Evolutionary conservation across 2,329 filamentous ascomycete genomes (phyloP).

Genomic region (Beauveria australis): DNA sequence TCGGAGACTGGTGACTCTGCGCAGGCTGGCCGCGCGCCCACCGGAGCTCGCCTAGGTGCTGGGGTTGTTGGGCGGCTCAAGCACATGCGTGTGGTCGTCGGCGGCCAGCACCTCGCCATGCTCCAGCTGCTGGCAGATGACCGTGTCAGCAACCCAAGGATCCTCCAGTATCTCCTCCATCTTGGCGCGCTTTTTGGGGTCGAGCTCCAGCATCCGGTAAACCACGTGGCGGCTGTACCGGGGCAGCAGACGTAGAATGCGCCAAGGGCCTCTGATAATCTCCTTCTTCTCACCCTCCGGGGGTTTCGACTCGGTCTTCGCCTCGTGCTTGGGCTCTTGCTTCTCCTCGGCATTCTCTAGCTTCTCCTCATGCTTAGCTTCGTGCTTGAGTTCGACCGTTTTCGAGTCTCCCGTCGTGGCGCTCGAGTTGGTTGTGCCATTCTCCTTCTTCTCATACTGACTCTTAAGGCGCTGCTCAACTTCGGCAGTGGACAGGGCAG

Average conservation of each 20-base stretch:
- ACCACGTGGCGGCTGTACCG: conserved; percentile 86
- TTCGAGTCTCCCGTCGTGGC: conserved; percentile 4
- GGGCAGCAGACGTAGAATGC: conserved; percentile 77
- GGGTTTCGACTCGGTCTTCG: conserved; percentile 10
- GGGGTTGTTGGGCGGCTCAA: conserved; percentile 60
- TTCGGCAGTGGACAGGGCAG: conserved; percentile 31
- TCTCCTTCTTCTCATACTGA: conserved; percentile 17
- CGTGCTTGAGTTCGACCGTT: neutral
- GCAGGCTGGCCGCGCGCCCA: neutral
- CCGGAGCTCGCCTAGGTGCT: neutral
- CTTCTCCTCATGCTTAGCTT: conserved; percentile 19
- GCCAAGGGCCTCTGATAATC: conserved; percentile 86
- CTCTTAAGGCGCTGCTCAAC: conserved; percentile 24
- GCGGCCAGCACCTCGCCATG: conserved; percentile 62
- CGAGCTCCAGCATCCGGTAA: conserved; percentile 82
- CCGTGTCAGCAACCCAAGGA: conserved; percentile 78
- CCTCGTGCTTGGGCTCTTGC: conserved; percentile 15
- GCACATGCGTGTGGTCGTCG: conserved; percentile 71
- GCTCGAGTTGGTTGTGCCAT: conserved; percentile 10
- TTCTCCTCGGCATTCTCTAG: conserved; percentile 20
- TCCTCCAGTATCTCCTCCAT: conserved; percentile 83
- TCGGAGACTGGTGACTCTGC: conserved; percentile 4
- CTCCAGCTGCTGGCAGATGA: conserved; percentile 74
- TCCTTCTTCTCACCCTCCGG: conserved; percentile 51
- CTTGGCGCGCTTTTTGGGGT: conserved; percentile 73